These are phyloP conservation scores for Daldinia decipiens DNA, from an alignment of 495 filamentous ascomycete genomes.

Conservation along the genomic window DNA sequence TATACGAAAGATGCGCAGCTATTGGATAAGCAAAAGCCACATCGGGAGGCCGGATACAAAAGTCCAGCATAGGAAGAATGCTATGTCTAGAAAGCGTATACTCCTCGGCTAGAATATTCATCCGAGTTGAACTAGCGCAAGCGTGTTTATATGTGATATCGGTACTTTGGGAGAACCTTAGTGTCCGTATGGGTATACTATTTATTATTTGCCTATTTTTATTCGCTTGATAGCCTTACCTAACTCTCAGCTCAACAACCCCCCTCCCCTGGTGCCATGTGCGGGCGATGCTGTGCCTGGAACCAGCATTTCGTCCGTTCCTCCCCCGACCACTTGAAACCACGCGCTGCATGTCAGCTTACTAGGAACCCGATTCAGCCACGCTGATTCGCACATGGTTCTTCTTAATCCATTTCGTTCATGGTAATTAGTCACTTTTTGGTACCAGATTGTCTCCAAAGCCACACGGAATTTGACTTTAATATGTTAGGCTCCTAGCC, in stretches of 20 bases:
- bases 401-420: not conserved
- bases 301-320: not conserved
- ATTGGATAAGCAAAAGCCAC: not conserved
- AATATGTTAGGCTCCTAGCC: slow-evolving; percentile 3
- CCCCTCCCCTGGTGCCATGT: not conserved
- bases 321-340: slow-evolving; percentile 7
- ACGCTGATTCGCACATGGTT: slow-evolving; percentile 1
- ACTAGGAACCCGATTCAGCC: slow-evolving; percentile 3
- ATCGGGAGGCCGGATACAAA: not conserved
- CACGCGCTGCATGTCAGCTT: slow-evolving; percentile 6
- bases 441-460: not conserved
- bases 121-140: not conserved
- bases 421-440: not conserved
- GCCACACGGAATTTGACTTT: not conserved
- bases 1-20: not conserved
- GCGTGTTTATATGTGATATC: not conserved
- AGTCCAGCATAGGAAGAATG: not conserved
- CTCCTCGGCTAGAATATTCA: slow-evolving; percentile 1
- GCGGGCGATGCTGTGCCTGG: slow-evolving; percentile 2
- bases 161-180: no score
- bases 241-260: slow-evolving; percentile 5
- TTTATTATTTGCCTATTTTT: not conserved
- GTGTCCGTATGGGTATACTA: not conserved
- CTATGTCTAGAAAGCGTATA: not conserved
- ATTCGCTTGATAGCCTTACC: not conserved